These are phyloP conservation scores for Crassisporium funariophilum DNA, from an alignment of 768 basidiomycete genomes.

Conservation along the genomic window DNA sequence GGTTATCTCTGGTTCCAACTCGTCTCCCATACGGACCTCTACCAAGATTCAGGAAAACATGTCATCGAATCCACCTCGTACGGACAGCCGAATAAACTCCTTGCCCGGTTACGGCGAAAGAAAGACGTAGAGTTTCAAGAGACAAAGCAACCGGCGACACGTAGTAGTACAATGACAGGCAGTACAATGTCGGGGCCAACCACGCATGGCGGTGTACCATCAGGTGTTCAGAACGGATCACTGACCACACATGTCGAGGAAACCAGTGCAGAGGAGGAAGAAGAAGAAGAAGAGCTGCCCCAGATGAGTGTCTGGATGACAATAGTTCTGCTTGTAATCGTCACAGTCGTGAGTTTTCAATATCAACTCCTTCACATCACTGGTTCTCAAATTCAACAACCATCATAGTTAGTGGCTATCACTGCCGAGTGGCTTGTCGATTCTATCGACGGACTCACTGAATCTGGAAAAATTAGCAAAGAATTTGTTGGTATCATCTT, in stretches of 20 bases:
- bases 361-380: conserved; percentile 1
- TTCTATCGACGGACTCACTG: conserved; percentile 78
- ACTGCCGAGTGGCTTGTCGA: conserved; percentile 77
- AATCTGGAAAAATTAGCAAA: conserved; percentile 54
- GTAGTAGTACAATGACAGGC: too few relatives aligned
- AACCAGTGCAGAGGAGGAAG: conserved; percentile 29
- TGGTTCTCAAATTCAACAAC: conserved; percentile 23
- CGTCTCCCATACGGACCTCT: conserved; percentile 72
- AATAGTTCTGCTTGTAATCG: conserved; percentile 51
- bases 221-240: neutral
- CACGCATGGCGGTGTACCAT: too few relatives aligned
- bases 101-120: neutral
- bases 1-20: conserved; percentile 82
- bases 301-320: conserved; percentile 58
- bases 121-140: neutral
- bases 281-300: conserved; percentile 51
- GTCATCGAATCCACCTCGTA: conserved; percentile 38
- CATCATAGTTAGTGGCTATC: conserved; percentile 62
- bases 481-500: conserved; percentile 87
- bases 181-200: too few relatives aligned
- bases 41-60: conserved; percentile 49
- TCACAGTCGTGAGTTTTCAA: conserved; percentile 63
- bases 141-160: too few relatives aligned
- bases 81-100: conserved; percentile 19
- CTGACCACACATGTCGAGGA: neutral